Percentiles rank a stretch among this genome's conserved stretches.
phyloP scores from a whole-genome alignment of 441 rosid genomes.

The Gossypium lobatum region DNA sequence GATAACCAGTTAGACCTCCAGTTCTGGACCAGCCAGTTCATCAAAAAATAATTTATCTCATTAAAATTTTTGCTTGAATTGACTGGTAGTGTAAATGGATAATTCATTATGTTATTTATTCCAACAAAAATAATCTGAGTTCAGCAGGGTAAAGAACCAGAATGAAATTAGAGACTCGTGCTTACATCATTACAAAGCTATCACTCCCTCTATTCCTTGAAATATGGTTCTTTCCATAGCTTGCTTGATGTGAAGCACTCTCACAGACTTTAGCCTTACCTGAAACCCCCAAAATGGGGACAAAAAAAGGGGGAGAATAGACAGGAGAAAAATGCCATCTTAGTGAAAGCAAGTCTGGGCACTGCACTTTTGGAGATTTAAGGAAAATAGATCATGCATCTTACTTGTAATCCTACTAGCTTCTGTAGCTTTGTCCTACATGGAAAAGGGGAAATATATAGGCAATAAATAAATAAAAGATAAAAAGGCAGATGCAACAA shows the following conservation, averaged over 20 bases:
- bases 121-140: background rate
- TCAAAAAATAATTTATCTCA: background rate
- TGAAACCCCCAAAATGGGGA: conserved; percentile 28
- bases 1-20: background rate
- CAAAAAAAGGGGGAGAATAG: background rate
- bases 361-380: background rate
- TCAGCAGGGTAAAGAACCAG: background rate
- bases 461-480: background rate
- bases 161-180: background rate
- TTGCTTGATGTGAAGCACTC: conserved; percentile 31
- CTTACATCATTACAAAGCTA: conserved; percentile 49
- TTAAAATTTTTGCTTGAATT: background rate
- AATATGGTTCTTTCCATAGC: conserved; percentile 32
- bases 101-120: background rate
- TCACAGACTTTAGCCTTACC: conserved; percentile 40
- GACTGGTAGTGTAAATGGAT: background rate
- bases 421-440: conserved; percentile 40
- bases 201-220: conserved; percentile 43
- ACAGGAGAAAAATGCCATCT: background rate
- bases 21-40: background rate
- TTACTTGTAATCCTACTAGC: conserved; percentile 34
- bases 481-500: background rate
- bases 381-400: conserved; percentile 3
- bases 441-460: background rate
- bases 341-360: background rate